Percentiles rank a stretch among this genome's conserved stretches.
Evolutionary conservation across 345 rosid genomes (phyloP).

Genomic region (Mangifera indica): DNA sequence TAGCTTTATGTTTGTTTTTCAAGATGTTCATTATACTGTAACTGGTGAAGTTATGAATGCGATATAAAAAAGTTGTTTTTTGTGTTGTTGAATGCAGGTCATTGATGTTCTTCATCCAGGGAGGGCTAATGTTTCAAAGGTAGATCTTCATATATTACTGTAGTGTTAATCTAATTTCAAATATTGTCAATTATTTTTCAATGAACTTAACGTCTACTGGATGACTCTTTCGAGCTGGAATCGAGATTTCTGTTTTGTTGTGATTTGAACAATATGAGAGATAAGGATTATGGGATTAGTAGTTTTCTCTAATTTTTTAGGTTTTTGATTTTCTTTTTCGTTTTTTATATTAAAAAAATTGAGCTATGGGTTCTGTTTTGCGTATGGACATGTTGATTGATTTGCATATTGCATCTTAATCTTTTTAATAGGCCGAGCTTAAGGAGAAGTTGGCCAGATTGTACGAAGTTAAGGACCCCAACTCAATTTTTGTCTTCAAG

Average conservation of each 20-base stretch:
- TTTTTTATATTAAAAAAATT: background rate
- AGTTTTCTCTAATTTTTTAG: too few species aligned
- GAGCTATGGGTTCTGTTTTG: background rate
- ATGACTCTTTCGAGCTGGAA: background rate
- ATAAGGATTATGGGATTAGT: too few species aligned
- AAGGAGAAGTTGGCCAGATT: slow-evolving; percentile 80
- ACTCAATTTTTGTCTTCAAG: slow-evolving; percentile 90
- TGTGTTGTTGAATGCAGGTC: slow-evolving; percentile 42
- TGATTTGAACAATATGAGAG: background rate
- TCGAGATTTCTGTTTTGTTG: background rate
- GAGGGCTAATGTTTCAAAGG: slow-evolving; percentile 93
- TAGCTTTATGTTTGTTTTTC: background rate
- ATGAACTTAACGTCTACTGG: background rate
- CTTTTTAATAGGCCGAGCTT: slow-evolving; percentile 55
- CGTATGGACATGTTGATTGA: background rate
- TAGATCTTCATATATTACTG: slow-evolving; percentile 8
- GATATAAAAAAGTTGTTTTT: background rate
- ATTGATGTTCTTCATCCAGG: slow-evolving; percentile 98
- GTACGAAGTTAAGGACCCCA: slow-evolving; percentile 90
- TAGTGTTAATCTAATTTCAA: background rate
- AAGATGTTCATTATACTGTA: too few species aligned
- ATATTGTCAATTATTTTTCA: background rate
- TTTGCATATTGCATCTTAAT: background rate
- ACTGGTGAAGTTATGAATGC: too few species aligned
- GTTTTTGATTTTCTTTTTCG: too few species aligned